These are phyloP conservation scores for Kurtzmaniella quercitrusa DNA, from an alignment of 1,139 yeast species.

Conservation along the genomic window DNA sequence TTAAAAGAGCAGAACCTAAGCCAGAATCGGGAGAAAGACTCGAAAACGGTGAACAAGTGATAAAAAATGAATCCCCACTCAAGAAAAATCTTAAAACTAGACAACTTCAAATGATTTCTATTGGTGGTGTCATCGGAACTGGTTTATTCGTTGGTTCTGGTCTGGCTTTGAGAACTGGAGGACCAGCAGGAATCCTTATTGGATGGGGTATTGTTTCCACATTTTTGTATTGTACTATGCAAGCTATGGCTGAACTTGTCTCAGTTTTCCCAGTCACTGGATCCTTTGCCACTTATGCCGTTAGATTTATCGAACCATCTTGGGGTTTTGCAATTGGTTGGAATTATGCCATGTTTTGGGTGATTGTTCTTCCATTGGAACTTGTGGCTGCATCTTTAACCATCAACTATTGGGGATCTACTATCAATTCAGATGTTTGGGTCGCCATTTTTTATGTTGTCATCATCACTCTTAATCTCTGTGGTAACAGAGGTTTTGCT, in stretches of 20 bases:
- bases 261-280: conserved; percentile 67
- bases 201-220: conserved; percentile 43
- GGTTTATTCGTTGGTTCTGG: conserved; percentile 38
- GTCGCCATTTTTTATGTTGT: conserved; percentile 59
- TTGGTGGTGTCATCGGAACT: conserved; percentile 38
- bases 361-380: conserved; percentile 65
- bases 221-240: conserved; percentile 61
- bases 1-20: conserved; percentile 23
- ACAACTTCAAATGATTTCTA: conserved; percentile 35
- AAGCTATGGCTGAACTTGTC: conserved; percentile 65
- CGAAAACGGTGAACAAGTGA: conserved; percentile 3
- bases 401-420: conserved; percentile 59
- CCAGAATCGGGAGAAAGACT: neutral
- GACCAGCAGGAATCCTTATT: conserved; percentile 36
- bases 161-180: conserved; percentile 29
- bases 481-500: conserved; percentile 63
- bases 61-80: conserved; percentile 10
- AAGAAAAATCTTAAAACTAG: conserved; percentile 29
- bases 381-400: conserved; percentile 70
- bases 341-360: conserved; percentile 70
- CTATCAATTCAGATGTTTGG: conserved; percentile 62
- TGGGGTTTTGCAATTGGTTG: conserved; percentile 76
- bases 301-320: conserved; percentile 63
- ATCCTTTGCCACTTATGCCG: conserved; percentile 64
- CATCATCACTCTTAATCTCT: conserved; percentile 52